Conservation (phyloP, 306 rosid species). For the Medicago arabica region DNA sequence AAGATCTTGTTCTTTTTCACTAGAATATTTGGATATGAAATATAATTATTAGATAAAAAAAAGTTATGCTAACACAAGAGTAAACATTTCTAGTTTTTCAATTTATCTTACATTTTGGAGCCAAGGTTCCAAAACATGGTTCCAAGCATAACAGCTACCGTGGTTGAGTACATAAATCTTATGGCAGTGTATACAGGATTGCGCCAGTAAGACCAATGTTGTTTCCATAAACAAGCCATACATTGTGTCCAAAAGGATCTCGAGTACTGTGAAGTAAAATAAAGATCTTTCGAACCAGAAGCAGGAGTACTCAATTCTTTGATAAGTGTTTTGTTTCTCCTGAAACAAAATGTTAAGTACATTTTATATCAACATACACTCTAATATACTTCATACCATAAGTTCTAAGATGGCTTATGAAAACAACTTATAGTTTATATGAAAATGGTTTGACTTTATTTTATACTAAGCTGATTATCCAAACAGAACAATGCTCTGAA, state of each 20-base stretch:
- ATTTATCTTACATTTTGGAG: constrained; percentile 60
- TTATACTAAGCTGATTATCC: too few relatives aligned
- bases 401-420: too few relatives aligned
- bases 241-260: constrained; percentile 56
- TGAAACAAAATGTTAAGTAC: constrained; percentile 41
- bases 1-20: constrained; percentile 51
- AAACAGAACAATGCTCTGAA: too few relatives aligned
- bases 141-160: constrained; percentile 51
- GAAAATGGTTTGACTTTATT: too few relatives aligned
- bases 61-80: constrained; percentile 3
- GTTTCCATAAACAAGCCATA: constrained; percentile 71
- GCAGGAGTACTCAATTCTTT: constrained; percentile 55
- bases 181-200: constrained; percentile 57
- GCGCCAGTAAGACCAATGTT: constrained; percentile 70
- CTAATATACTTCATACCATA: neutral
- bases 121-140: constrained; percentile 76
- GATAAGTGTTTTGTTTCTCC: constrained; percentile 59
- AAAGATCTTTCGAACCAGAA: constrained; percentile 56
- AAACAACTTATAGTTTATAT: too few relatives aligned
- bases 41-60: neutral
- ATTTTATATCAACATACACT: constrained; percentile 13
- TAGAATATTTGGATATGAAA: constrained; percentile 33
- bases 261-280: constrained; percentile 54
- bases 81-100: constrained; percentile 10
- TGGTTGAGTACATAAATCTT: constrained; percentile 49